phyloP scores from a whole-genome alignment of 176 grass and related monocot species.

The Eleusine indica region DNA sequence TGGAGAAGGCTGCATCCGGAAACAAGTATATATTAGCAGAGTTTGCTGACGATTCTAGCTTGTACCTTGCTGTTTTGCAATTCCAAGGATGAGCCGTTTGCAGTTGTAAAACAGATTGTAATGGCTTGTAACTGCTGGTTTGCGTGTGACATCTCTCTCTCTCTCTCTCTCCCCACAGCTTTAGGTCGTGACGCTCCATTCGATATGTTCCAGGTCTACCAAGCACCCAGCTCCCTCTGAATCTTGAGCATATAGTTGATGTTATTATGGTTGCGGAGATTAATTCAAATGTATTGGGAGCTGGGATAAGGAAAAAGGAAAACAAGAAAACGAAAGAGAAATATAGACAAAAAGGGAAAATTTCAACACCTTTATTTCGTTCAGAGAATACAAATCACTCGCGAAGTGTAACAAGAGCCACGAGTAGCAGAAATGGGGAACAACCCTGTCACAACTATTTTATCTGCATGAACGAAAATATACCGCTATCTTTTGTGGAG shows the following conservation, averaged over 20 bases:
- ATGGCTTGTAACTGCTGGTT: neutral
- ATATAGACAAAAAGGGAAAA: neutral
- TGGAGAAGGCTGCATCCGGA: conserved; percentile 64
- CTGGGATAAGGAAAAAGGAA: neutral
- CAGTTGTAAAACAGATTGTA: conserved; percentile 24
- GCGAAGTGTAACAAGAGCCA: neutral
- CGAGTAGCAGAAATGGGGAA: conserved; percentile 1
- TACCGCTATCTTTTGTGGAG: conserved; percentile 14
- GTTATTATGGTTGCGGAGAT: too few relatives aligned
- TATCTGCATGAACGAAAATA: conserved; percentile 40
- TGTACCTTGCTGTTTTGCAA: conserved; percentile 72
- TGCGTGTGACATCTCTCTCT: neutral
- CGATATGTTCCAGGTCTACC: too few relatives aligned
- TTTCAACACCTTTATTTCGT: conserved; percentile 14
- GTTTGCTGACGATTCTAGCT: conserved; percentile 61
- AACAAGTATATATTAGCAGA: conserved; percentile 66
- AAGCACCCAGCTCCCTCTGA: too few relatives aligned
- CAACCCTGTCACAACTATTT: conserved; percentile 9
- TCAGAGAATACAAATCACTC: conserved; percentile 17
- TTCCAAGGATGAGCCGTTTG: conserved; percentile 24
- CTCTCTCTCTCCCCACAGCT: too few relatives aligned
- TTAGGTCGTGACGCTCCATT: too few relatives aligned
- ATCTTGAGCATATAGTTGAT: too few relatives aligned
- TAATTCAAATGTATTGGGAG: too few relatives aligned
- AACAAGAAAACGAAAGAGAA: neutral